Base-by-base conservation (phyloP, 2,329 filamentous ascomycete species). In the Aspergillus hortae region DNA sequence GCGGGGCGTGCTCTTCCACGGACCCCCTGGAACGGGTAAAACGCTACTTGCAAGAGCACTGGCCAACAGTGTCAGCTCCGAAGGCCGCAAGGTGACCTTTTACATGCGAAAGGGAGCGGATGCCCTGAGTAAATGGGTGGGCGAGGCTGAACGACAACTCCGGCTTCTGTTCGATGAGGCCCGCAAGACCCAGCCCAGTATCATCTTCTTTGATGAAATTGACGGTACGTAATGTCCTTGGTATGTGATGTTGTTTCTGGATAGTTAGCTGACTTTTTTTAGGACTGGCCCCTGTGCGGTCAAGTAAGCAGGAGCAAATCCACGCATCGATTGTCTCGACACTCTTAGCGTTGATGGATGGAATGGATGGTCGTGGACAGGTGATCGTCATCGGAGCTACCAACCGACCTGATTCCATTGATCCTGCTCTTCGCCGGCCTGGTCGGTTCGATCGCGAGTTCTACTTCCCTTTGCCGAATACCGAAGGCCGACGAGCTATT, bases 91-190 rank as follows among this genome's bases (percentile, higher is more conserved):
- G 69, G 94, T 99, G 57, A 97, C 92, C 0, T 99, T 99, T 64
- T 99, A 97, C 73, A 99, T 99, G 94, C 88, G 94, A 55, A 99
- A 99, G 73, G 95, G 94, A 67, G 95, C 94, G 21, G 94, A 99
- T 80, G 92, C 92, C 14, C 77, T 99, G 56, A 96, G 92, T 72
- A 99, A 99, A 74, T 99, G 94, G 94, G 94, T 99, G 48, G 94
- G 94, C 67, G 94, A 99, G 73, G 94, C 95, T 9, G 94, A 99
- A 74, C 88, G 92, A 72, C 94, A 99, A 68, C 82, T 99, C 49
- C 86, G 94, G 43, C 76, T 97, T 52, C 80, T 99, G 4, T 99
- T 99, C 59, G 94, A 97, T 63, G 94, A 99, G 72, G 94, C 94
- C 14, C 83, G 92, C 56, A 94, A 91, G 69, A 97, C 88, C 1